Evolutionary conservation across 2,329 filamentous ascomycete species (phyloP).

Genomic region (Diaporthe nobilis): DNA sequence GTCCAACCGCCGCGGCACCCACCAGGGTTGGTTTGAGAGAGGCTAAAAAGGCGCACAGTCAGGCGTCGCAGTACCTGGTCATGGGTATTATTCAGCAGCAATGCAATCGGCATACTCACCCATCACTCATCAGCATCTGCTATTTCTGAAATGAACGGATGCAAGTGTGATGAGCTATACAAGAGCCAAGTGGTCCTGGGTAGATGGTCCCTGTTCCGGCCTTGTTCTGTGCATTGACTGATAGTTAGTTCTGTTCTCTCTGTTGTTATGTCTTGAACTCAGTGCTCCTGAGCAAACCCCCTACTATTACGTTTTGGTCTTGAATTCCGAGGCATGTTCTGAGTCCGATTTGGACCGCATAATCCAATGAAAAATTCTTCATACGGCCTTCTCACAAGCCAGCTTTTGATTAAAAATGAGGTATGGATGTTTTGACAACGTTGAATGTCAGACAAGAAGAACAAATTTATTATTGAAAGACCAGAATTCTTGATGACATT

Average conservation of each 20-base stretch:
- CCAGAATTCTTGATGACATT: no score
- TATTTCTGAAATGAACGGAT: background rate
- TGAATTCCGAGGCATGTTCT: no score
- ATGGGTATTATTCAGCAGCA: background rate
- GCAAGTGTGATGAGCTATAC: background rate
- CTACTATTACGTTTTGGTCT: no score
- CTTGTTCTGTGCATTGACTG: no score
- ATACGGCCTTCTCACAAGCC: background rate
- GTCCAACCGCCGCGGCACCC: background rate
- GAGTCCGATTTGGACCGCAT: background rate
- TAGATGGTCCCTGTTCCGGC: no score
- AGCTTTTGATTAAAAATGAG: no score
- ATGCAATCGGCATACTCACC: background rate
- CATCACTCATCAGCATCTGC: background rate
- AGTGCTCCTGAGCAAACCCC: no score
- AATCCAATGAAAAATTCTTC: background rate
- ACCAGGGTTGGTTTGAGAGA: background rate
- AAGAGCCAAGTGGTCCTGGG: background rate
- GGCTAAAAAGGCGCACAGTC: fast-evolving
- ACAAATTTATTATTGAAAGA: background rate
- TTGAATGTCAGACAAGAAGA: background rate
- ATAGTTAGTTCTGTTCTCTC: no score
- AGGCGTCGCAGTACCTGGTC: background rate
- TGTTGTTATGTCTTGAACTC: no score
- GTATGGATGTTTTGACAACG: background rate